These are phyloP conservation scores for Naganishia cerealis DNA, from an alignment of 1,284 basidiomycete genomes.

Conservation along the genomic window DNA sequence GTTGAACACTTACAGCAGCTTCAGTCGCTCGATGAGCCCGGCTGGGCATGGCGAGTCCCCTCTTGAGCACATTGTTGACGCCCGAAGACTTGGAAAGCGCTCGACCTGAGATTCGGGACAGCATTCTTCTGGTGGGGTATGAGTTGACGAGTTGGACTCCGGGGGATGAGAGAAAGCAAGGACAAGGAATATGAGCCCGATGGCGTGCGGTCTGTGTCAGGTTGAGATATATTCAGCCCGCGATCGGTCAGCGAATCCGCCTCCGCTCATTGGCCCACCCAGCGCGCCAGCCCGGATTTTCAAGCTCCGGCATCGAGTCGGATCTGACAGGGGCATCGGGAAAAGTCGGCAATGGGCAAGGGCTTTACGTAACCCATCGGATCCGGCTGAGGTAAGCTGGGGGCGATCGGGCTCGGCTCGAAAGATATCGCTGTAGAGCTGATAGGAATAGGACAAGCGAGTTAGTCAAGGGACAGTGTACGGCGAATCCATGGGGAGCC, in stretches of 20 bases:
- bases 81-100: constrained; percentile 6
- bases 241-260: constrained; percentile 24
- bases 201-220: constrained; percentile 1
- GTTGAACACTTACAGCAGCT: constrained; percentile 45
- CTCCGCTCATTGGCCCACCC: constrained; percentile 1
- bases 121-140: neutral
- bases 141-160: neutral
- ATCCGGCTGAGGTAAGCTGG: neutral
- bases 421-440: neutral
- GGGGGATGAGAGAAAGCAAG: neutral
- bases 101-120: constrained; percentile 28
- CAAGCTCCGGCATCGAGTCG: constrained; percentile 25
- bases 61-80: constrained; percentile 24
- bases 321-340: too few relatives aligned
- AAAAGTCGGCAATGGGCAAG: neutral
- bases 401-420: neutral
- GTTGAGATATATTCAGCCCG: constrained; percentile 11
- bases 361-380: neutral
- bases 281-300: constrained; percentile 10
- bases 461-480: too few relatives aligned
- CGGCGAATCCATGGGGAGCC: too few relatives aligned
- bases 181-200: neutral
- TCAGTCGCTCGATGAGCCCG: constrained; percentile 50
- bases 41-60: constrained; percentile 47
- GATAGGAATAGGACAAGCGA: too few relatives aligned